These are phyloP conservation scores for Ceratobasidium sp. DNA, from an alignment of 1,284 basidiomycete genomes.

Conservation along the genomic window DNA sequence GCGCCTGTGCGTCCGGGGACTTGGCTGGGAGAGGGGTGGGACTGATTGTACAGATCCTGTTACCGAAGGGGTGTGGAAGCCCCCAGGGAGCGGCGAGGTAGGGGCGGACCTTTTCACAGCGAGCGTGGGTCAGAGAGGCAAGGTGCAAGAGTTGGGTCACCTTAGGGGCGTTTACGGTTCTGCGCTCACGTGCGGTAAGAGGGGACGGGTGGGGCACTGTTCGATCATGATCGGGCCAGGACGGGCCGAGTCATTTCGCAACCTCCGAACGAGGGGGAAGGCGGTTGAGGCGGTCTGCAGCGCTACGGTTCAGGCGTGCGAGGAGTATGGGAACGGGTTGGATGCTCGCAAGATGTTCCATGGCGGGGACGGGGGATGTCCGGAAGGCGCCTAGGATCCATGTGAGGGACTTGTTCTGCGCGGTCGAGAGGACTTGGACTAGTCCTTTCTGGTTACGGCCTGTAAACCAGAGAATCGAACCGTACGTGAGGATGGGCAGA, in stretches of 20 bases:
- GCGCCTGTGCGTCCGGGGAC: neutral
- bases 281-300: neutral
- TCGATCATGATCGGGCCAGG: neutral
- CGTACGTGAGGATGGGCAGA: constrained; percentile 53
- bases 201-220: no score
- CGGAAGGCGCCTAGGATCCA: neutral
- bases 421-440: neutral
- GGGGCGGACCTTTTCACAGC: no score
- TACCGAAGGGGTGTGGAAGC: neutral
- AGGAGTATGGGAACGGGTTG: neutral
- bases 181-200: no score
- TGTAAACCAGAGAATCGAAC: neutral
- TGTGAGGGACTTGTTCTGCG: neutral
- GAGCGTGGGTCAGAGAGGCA: no score
- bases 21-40: neutral
- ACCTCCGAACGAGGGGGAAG: neutral
- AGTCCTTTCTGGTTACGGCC: neutral
- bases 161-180: no score
- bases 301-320: neutral
- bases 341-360: neutral
- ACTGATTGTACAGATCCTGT: neutral
- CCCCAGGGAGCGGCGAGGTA: constrained; percentile 4
- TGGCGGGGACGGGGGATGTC: neutral
- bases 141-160: no score
- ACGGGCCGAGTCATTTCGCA: neutral